Conservation (phyloP, 768 basidiomycete genomes). For the Russula sp. region DNA sequence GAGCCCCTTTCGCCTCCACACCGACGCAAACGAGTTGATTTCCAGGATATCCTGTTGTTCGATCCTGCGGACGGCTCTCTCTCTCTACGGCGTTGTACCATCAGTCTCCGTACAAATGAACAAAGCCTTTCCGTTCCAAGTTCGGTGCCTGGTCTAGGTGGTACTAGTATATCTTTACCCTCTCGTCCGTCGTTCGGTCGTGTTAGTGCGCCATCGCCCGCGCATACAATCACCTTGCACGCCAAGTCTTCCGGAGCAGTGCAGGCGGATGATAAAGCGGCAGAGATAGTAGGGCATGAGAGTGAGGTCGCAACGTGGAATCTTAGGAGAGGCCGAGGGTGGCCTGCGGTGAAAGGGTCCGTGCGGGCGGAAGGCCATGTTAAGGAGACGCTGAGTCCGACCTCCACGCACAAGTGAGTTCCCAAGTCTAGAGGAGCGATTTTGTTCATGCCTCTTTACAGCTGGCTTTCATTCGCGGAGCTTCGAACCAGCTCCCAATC, state of each 20-base stretch:
- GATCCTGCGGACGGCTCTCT: conserved; percentile 53
- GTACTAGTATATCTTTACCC: conserved; percentile 59
- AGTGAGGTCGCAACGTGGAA: conserved; percentile 59
- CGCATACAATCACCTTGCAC: conserved; percentile 3
- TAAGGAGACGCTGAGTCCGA: conserved; percentile 1
- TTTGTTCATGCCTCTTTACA: conserved; percentile 28
- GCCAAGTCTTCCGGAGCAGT: conserved; percentile 32
- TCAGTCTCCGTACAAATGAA: conserved; percentile 36
- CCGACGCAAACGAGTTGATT: conserved; percentile 37
- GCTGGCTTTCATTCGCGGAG: conserved; percentile 75
- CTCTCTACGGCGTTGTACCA: conserved; percentile 46
- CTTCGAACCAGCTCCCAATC: conserved; percentile 66
- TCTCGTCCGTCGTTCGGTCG: conserved; percentile 42
- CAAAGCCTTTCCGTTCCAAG: conserved; percentile 25
- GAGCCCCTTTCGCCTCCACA: conserved; percentile 29
- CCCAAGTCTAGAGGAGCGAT: background rate
- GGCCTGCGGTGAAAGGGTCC: conserved; percentile 46
- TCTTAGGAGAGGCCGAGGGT: conserved; percentile 45
- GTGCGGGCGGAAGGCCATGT: conserved; percentile 19
- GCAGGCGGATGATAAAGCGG: conserved; percentile 33
- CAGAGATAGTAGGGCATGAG: conserved; percentile 36
- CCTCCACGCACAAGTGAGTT: conserved; percentile 19
- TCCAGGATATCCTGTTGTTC: conserved; percentile 64
- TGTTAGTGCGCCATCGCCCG: conserved; percentile 30
- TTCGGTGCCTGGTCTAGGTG: conserved; percentile 32